These are phyloP conservation scores for Oenanthe sinensis DNA, from an alignment of 129 eudicot genomes.

Conservation along the genomic window DNA sequence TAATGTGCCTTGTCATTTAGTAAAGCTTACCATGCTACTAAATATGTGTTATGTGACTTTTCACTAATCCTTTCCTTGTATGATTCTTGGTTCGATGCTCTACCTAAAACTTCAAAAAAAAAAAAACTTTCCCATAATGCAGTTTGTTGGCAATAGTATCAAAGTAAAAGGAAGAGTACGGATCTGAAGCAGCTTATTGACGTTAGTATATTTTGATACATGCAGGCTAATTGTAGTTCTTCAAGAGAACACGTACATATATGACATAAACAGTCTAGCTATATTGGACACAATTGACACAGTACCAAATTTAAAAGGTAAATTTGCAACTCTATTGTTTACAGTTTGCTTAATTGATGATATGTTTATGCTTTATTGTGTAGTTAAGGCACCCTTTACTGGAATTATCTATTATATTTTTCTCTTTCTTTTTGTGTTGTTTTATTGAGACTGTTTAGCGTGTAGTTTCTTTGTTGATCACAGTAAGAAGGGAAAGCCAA, in stretches of 20 bases:
- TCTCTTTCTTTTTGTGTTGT: not conserved
- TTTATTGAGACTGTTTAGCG: not conserved
- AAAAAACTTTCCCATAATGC: not conserved
- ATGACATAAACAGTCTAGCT: slow-evolving; percentile 66
- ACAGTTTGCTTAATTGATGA: not conserved
- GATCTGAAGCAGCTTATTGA: not conserved
- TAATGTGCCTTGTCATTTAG: not conserved
- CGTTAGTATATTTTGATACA: not conserved
- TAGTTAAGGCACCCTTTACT: not conserved
- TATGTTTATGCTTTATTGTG: not conserved
- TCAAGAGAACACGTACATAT: slow-evolving; percentile 75
- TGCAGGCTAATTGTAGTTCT: slow-evolving; percentile 85
- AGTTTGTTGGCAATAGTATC: not conserved
- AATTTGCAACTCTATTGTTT: not conserved
- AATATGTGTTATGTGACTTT: not conserved
- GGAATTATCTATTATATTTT: not conserved
- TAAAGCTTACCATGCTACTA: not conserved
- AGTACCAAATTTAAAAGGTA: slow-evolving; percentile 84
- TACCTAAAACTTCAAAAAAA: not conserved
- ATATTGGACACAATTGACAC: slow-evolving; percentile 78
- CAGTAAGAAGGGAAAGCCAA: not conserved
- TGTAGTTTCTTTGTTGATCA: not conserved
- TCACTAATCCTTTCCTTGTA: not conserved
- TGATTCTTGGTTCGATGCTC: not conserved
- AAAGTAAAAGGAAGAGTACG: not conserved